Percentiles rank a stretch among this genome's conserved stretches.
These are phyloP conservation scores for Delonix regia DNA, from an alignment of 306 rosid species.

Conservation along the genomic window DNA sequence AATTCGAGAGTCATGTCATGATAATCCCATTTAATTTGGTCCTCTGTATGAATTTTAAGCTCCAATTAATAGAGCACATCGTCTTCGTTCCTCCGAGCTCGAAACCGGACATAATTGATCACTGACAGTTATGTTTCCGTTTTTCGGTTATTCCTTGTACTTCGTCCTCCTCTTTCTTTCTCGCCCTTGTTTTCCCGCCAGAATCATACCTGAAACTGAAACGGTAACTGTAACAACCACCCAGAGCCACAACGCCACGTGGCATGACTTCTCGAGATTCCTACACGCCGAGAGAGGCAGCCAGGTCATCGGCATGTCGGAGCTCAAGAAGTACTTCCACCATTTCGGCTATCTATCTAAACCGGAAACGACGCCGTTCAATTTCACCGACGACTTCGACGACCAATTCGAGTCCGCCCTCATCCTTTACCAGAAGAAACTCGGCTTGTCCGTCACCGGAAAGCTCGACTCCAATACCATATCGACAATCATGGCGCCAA, in stretches of 20 bases:
- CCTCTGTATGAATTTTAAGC: not conserved
- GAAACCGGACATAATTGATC: conserved; percentile 37
- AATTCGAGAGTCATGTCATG: not conserved
- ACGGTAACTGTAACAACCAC: conserved; percentile 26
- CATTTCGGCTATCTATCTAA: conserved; percentile 60
- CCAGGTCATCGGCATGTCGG: conserved; percentile 58
- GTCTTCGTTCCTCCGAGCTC: not conserved
- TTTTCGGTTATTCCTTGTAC: conserved; percentile 23
- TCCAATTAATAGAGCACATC: not conserved
- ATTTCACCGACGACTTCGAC: conserved; percentile 54
- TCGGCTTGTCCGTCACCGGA: conserved; percentile 53
- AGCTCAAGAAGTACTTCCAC: conserved; percentile 58
- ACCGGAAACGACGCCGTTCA: conserved; percentile 6
- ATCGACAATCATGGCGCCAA: conserved; percentile 54
- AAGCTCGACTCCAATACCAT: conserved; percentile 61
- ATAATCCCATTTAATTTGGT: not conserved
- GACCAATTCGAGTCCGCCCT: conserved; percentile 57
- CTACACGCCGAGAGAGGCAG: conserved; percentile 55
- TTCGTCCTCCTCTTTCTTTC: conserved; percentile 34
- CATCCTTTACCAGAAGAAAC: conserved; percentile 52
- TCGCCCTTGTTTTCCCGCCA: conserved; percentile 60
- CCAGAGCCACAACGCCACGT: conserved; percentile 37
- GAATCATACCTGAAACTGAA: conserved; percentile 30
- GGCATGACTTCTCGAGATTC: conserved; percentile 55
- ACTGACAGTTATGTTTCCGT: conserved; percentile 33